phyloP scores from a whole-genome alignment of 352 stramenopile species.

The Halophytophthora batemanensis region DNA sequence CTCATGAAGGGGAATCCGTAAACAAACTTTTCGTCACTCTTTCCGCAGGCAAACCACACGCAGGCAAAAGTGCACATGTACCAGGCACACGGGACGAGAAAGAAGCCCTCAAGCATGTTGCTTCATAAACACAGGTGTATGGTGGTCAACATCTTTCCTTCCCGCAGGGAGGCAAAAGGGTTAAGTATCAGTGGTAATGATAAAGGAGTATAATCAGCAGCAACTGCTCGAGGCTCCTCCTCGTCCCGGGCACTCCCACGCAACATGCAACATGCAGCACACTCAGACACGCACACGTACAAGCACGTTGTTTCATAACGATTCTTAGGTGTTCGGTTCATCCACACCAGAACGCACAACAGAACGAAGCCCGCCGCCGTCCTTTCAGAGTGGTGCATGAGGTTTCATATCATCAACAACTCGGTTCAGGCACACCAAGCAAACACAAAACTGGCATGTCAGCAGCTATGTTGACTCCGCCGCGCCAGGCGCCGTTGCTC shows the following conservation, averaged over 20 bases:
- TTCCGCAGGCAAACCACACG: constrained; percentile 15
- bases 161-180: constrained; percentile 77
- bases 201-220: constrained; percentile 59
- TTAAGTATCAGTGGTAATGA: constrained; percentile 68
- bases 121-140: constrained; percentile 91
- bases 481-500: constrained; percentile 25
- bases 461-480: constrained; percentile 85
- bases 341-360: constrained; percentile 49
- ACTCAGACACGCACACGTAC: constrained; percentile 13
- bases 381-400: constrained; percentile 88
- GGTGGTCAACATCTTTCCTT: constrained; percentile 75
- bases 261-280: constrained; percentile 3
- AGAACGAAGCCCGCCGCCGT: constrained; percentile 21
- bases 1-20: constrained; percentile 88
- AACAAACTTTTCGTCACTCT: constrained; percentile 73
- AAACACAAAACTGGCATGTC: constrained; percentile 37
- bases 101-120: constrained; percentile 27
- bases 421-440: constrained; percentile 13
- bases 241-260: constrained; percentile 7
- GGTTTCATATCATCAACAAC: constrained; percentile 83
- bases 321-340: constrained; percentile 59
- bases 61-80: constrained; percentile 23
- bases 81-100: too few relatives aligned
- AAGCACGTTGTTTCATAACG: constrained; percentile 56
- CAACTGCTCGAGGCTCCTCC: too few relatives aligned